Conservation (phyloP, 305 asterid species). For the Fraxinus albicans region DNA sequence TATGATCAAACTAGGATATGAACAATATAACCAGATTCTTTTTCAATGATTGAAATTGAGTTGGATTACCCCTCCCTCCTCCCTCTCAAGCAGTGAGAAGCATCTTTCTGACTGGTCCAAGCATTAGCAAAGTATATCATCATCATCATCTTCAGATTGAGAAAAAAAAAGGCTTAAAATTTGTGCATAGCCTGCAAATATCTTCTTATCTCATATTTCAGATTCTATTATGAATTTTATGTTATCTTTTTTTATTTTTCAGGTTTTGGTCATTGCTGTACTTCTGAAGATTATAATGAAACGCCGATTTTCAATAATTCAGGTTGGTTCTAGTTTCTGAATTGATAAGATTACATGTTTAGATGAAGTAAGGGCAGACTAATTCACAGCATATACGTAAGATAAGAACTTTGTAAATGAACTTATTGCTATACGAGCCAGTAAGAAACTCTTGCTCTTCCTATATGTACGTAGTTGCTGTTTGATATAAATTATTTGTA, state of each 20-base stretch:
- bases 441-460: constrained; percentile 7
- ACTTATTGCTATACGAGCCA: constrained; percentile 8
- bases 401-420: constrained; percentile 3
- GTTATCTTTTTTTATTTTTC: constrained; percentile 22
- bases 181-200: neutral
- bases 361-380: neutral
- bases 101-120: constrained; percentile 21
- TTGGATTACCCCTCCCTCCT: neutral
- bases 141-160: constrained; percentile 9
- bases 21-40: neutral
- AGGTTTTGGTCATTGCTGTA: constrained; percentile 98
- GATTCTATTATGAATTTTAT: neutral
- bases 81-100: neutral
- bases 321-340: constrained; percentile 50
- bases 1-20: constrained; percentile 11
- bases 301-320: constrained; percentile 88
- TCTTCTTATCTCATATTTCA: neutral
- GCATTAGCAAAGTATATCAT: constrained; percentile 15
- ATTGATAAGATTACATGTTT: neutral
- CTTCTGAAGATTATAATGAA: constrained; percentile 83
- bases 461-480: neutral
- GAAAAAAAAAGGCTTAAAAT: neutral
- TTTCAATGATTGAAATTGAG: constrained; percentile 1
- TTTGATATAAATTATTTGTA: neutral
- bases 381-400: neutral